Evolutionary conservation across 768 basidiomycete genomes (phyloP).

Genomic region (Tubosaeta sp.): DNA sequence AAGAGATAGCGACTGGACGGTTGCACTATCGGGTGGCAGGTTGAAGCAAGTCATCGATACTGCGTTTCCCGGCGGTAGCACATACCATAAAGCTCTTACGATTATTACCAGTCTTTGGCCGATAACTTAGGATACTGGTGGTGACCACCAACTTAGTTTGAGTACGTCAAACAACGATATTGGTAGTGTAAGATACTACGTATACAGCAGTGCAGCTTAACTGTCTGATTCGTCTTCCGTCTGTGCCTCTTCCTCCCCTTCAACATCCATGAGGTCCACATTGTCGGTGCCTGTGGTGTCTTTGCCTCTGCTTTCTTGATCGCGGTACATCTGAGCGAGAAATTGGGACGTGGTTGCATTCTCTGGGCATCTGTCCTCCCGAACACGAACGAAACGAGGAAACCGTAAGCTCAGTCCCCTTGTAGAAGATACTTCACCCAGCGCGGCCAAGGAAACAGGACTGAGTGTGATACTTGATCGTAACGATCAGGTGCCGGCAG

Average conservation of each 20-base stretch:
- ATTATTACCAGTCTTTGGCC: slow-evolving; percentile 17
- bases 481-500: neutral
- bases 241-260: slow-evolving; percentile 29
- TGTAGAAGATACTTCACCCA: slow-evolving; percentile 49
- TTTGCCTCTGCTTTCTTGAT: slow-evolving; percentile 47
- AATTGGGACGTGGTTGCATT: slow-evolving; percentile 70
- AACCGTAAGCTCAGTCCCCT: slow-evolving; percentile 83
- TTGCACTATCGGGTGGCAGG: slow-evolving; percentile 22
- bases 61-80: slow-evolving; percentile 23
- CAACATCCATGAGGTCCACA: slow-evolving; percentile 57
- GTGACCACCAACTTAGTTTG: no score
- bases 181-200: neutral
- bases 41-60: slow-evolving; percentile 24
- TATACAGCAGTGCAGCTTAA: neutral
- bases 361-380: slow-evolving; percentile 71
- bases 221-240: slow-evolving; percentile 29
- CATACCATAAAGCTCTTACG: slow-evolving; percentile 26
- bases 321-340: slow-evolving; percentile 63
- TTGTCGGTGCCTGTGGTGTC: slow-evolving; percentile 44
- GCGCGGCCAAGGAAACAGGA: slow-evolving; percentile 79
- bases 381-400: slow-evolving; percentile 72
- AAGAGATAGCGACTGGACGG: slow-evolving; percentile 34
- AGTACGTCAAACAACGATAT: neutral
- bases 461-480: slow-evolving; percentile 68
- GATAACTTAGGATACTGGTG: neutral